Base-by-base conservation (phyloP, 495 filamentous ascomycete genomes). In the Neurospora sp. region DNA sequence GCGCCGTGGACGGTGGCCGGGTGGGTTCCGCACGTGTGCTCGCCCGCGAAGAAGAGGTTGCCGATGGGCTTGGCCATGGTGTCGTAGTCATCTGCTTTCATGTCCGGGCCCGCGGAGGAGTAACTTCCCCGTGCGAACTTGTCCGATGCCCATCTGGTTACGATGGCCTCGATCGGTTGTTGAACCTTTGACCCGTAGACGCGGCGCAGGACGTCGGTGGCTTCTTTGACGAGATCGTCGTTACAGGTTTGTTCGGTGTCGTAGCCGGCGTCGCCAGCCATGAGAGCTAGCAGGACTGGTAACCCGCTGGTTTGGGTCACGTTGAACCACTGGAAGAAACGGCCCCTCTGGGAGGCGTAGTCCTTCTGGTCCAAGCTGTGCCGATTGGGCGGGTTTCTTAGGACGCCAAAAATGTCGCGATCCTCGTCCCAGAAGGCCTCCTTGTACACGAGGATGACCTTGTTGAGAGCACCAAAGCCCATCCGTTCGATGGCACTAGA, bases 271-370 rank as follows among this genome's bases (percentile, higher is more conserved):
- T 98, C 92, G 22, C 96, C 96, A 53, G 94, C 94, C 96, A 99
- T 98, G 40, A 99, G 88, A 20, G 94, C 96, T 61, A 98, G 88
- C 20, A 99, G 84, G 5, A 92, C 91, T 5, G 96, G 96, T 40
- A 94, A 85, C 7, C 96, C 96, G 69, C 92, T 93, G 3, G 93
- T 96, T 73, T 93, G 92, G 72, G 93, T 89, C 72, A 93, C 92
- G 78, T 99, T 98, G 89, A 97, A 98, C 88, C 97, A 98, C 76
- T 98, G 88, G 77, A 98, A 99, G 83, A 96, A 97, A 11, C 94
- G 90, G 20, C 96, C 96, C 40, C 87, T 82, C 48, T 87, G 84
- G 16, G 83, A 81, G 69, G 86, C 78, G 71, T 88, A 88, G 48
- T 89, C 86, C 14, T 80, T 80, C 72, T 88, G 86, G 44, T 85